Conservation (phyloP, 768 basidiomycete species). For the Hemileccinum impolitum region DNA sequence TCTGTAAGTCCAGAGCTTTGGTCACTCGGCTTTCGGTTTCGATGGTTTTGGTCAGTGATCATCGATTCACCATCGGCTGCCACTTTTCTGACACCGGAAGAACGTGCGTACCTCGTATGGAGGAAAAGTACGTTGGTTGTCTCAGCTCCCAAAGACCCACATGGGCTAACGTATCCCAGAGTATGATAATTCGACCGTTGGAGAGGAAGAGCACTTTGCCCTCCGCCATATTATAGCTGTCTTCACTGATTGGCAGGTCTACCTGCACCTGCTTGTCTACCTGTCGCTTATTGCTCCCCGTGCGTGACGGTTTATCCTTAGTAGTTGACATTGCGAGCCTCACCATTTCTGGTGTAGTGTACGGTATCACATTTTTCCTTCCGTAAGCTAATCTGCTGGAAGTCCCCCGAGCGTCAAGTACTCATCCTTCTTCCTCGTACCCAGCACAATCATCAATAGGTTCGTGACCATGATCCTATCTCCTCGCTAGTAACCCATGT, state of each 20-base stretch:
- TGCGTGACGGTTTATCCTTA: slow-evolving; percentile 33
- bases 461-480: slow-evolving; percentile 12
- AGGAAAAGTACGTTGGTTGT: slow-evolving; percentile 13
- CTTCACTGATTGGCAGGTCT: slow-evolving; percentile 61
- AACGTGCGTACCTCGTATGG: slow-evolving; percentile 17
- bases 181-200: slow-evolving; percentile 28
- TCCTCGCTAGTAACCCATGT: neutral
- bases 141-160: slow-evolving; percentile 31
- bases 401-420: neutral
- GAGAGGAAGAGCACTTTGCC: slow-evolving; percentile 53
- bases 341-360: slow-evolving; percentile 40
- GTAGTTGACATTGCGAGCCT: neutral
- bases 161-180: slow-evolving; percentile 49
- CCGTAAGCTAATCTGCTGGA: slow-evolving; percentile 46
- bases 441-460: slow-evolving; percentile 59
- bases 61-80: slow-evolving; percentile 43
- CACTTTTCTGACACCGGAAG: slow-evolving; percentile 15
- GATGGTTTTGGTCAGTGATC: slow-evolving; percentile 39
- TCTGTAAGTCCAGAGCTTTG: slow-evolving; percentile 33
- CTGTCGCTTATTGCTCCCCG: slow-evolving; percentile 57
- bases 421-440: neutral
- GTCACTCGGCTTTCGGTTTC: neutral
- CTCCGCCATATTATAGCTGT: slow-evolving; percentile 51
- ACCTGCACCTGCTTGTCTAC: slow-evolving; percentile 9
- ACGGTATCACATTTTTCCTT: slow-evolving; percentile 68